Conservation (phyloP, 371 early-diverging fungal genomes). For the Rhizopus sp. region DNA sequence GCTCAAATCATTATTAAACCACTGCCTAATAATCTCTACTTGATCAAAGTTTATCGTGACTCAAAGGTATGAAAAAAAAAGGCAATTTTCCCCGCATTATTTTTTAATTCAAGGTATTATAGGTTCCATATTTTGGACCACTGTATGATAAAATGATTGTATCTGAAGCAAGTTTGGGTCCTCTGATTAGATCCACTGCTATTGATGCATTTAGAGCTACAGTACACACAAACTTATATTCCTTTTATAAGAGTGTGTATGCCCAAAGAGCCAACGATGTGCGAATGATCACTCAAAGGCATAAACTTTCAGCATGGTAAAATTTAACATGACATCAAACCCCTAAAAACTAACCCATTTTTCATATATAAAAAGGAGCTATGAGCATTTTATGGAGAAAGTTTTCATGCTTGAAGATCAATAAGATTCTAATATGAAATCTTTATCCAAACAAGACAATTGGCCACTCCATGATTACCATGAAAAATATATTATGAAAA, state of each 20-base stretch:
- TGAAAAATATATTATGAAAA: slow-evolving; percentile 18
- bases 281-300: slow-evolving; percentile 57
- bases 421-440: not conserved
- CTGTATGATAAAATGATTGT: slow-evolving; percentile 82
- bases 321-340: slow-evolving; percentile 6
- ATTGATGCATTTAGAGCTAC: slow-evolving; percentile 68
- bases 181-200: slow-evolving; percentile 84
- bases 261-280: slow-evolving; percentile 63
- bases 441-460: not conserved
- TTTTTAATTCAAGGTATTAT: slow-evolving; percentile 1
- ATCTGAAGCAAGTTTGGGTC: slow-evolving; percentile 72
- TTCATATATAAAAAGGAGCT: slow-evolving; percentile 32
- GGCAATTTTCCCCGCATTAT: not conserved
- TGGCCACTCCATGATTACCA: slow-evolving; percentile 27
- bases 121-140: slow-evolving; percentile 85
- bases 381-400: slow-evolving; percentile 55
- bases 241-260: slow-evolving; percentile 51
- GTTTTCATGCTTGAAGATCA: slow-evolving; percentile 56
- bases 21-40: slow-evolving; percentile 65
- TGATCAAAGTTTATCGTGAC: slow-evolving; percentile 79
- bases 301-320: slow-evolving; percentile 59
- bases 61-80: slow-evolving; percentile 45
- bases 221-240: slow-evolving; percentile 51
- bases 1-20: slow-evolving; percentile 92
- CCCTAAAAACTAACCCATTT: not conserved